A percentile compares a stretch with the other conserved stretches of the same genome.
Conservation (phyloP, 768 basidiomycete species). For the Leccinum fibrillosum region DNA sequence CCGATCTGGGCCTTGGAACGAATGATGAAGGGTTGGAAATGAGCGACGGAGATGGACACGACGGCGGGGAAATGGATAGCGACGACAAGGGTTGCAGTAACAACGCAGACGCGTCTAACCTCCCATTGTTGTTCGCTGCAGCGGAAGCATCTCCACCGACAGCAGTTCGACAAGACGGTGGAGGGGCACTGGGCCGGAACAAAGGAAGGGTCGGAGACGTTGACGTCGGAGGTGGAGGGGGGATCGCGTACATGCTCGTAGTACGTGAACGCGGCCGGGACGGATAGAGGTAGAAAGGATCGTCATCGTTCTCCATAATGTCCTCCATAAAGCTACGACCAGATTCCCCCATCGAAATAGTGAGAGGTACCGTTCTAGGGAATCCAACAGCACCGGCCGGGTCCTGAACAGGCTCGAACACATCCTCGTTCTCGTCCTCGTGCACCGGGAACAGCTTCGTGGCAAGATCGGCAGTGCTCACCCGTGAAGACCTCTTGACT, state of each 20-base stretch:
- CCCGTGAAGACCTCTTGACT: slow-evolving; percentile 16
- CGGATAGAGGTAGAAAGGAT: slow-evolving; percentile 24
- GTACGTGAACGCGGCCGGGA: slow-evolving; percentile 26
- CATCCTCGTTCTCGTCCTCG: slow-evolving; percentile 35
- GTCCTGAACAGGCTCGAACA: slow-evolving; percentile 17
- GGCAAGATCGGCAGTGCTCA: slow-evolving; percentile 15
- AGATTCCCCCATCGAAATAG: slow-evolving; percentile 1
- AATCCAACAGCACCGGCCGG: slow-evolving; percentile 19
- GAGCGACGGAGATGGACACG: slow-evolving; percentile 3
- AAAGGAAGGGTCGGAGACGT: slow-evolving; percentile 15
- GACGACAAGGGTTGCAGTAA: slow-evolving; percentile 28
- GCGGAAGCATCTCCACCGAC: background rate
- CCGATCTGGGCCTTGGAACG: slow-evolving; percentile 22
- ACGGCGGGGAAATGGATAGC: slow-evolving; percentile 11
- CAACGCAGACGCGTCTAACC: slow-evolving; percentile 24
- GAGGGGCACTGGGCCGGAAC: slow-evolving; percentile 25
- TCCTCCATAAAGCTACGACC: background rate
- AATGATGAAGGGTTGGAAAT: slow-evolving; percentile 8
- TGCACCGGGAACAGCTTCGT: slow-evolving; percentile 29
- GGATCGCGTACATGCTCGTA: slow-evolving; percentile 24
- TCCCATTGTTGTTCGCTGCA: background rate
- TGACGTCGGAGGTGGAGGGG: slow-evolving; percentile 5
- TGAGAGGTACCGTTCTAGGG: slow-evolving; percentile 10
- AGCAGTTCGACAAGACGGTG: slow-evolving; percentile 22
- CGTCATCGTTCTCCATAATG: slow-evolving; percentile 18